Evolutionary conservation across 2,329 filamentous ascomycete species (phyloP).

Genomic region (Colletotrichum acutatum): DNA sequence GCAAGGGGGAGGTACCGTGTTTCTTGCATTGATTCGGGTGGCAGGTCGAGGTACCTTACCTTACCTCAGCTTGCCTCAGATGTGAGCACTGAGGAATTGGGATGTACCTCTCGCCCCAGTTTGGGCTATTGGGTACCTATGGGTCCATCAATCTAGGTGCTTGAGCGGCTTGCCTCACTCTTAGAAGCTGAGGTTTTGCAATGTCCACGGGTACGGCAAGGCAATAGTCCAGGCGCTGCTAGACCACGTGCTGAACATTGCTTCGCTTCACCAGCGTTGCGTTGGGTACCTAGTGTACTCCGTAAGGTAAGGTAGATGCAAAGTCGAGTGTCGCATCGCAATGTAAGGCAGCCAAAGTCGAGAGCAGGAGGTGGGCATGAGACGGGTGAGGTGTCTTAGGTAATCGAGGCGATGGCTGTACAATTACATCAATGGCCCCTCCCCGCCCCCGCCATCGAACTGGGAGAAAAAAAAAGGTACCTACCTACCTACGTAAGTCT

Average conservation of each 20-base stretch:
- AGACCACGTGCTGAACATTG: not conserved
- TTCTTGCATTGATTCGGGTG: constrained; percentile 12
- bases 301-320: no score
- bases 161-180: not conserved
- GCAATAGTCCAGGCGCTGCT: constrained; percentile 7
- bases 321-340: not conserved
- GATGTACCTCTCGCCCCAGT: not conserved
- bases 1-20: not conserved
- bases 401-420: constrained; percentile 15
- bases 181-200: no score
- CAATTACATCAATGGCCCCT: constrained; percentile 46
- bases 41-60: not conserved
- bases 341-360: not conserved
- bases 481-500: constrained; percentile 21
- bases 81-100: not conserved
- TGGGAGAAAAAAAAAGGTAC: constrained; percentile 25
- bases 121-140: constrained; percentile 3
- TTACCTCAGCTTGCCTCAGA: not conserved
- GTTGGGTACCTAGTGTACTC: not conserved
- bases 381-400: not conserved
- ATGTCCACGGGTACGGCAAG: not conserved
- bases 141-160: no score
- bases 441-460: constrained; percentile 38
- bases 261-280: not conserved
- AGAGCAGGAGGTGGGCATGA: not conserved